Percentiles rank a stretch among this genome's conserved stretches.
Evolutionary conservation across 495 filamentous ascomycete genomes (phyloP).

Genomic region (Aspergillus sparsus): DNA sequence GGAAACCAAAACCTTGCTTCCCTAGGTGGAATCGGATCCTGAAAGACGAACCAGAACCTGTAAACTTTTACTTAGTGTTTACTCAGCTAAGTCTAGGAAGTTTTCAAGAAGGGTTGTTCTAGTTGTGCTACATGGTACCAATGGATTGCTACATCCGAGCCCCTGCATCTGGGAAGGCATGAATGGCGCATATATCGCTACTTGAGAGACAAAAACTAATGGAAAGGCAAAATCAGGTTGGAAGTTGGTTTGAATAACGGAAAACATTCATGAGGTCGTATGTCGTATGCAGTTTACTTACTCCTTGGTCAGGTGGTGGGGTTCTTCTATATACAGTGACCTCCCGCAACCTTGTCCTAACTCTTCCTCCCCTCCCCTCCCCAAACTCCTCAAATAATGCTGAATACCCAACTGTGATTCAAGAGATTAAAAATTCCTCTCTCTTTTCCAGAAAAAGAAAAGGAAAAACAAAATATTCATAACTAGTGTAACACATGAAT

Average conservation of each 20-base stretch:
- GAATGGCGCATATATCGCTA: not conserved
- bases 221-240: too few relatives aligned
- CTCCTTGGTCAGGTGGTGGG: constrained; percentile 1
- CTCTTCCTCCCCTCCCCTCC: not conserved
- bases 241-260: too few relatives aligned
- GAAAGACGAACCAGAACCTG: not conserved
- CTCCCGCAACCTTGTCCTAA: not conserved
- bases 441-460: too few relatives aligned
- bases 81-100: not conserved
- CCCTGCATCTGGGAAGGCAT: not conserved
- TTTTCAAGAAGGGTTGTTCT: not conserved
- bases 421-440: too few relatives aligned
- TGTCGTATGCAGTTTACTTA: too few relatives aligned
- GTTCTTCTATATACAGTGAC: constrained; percentile 1
- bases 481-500: too few relatives aligned
- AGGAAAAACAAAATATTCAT: too few relatives aligned
- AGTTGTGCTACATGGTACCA: not conserved
- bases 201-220: too few relatives aligned
- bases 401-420: too few relatives aligned
- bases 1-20: not conserved
- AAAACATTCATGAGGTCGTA: too few relatives aligned
- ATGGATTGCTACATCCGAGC: not conserved
- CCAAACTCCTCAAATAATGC: not conserved
- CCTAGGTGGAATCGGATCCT: not conserved
- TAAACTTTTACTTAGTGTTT: not conserved